These are phyloP conservation scores for Ensete glaucum DNA, from an alignment of 176 grass and related monocot species.

Conservation along the genomic window DNA sequence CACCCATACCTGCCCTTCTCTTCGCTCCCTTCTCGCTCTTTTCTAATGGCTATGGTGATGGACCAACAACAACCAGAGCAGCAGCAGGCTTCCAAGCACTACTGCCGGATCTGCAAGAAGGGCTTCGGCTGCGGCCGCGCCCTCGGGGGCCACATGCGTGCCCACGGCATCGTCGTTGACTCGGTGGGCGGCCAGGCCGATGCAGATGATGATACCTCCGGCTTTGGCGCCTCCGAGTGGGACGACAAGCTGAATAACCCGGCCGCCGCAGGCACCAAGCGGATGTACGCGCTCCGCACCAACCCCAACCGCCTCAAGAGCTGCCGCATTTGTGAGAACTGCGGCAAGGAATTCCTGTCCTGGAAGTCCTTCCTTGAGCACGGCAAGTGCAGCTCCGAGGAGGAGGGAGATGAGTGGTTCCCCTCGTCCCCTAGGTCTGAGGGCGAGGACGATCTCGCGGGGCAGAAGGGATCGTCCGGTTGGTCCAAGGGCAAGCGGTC, in stretches of 20 bases:
- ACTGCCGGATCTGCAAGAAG: slow-evolving; percentile 83
- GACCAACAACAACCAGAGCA: slow-evolving; percentile 34
- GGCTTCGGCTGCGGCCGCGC: slow-evolving; percentile 69
- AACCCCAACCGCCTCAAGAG: slow-evolving; percentile 50
- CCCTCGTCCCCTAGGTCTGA: slow-evolving; percentile 20
- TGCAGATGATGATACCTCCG: slow-evolving; percentile 15
- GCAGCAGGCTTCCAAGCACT: slow-evolving; percentile 46
- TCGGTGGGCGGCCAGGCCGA: background rate
- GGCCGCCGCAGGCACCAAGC: slow-evolving; percentile 17
- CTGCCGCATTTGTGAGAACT: slow-evolving; percentile 60
- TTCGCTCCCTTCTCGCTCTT: background rate
- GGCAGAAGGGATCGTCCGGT: slow-evolving; percentile 8
- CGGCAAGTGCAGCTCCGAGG: slow-evolving; percentile 48
- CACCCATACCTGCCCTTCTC: background rate
- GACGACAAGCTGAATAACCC: slow-evolving; percentile 5
- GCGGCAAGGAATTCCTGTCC: slow-evolving; percentile 53
- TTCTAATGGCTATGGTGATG: slow-evolving; percentile 38
- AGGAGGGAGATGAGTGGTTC: slow-evolving; percentile 15
- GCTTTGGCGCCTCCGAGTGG: slow-evolving; percentile 10
- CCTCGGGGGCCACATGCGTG: slow-evolving; percentile 86
- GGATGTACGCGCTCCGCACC: slow-evolving; percentile 58
- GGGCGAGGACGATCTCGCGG: slow-evolving; percentile 21
- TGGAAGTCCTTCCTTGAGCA: slow-evolving; percentile 63
- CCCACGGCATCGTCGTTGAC: slow-evolving; percentile 53
- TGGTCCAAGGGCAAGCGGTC: slow-evolving; percentile 63